A percentile compares a stretch with the other conserved stretches of the same genome.
phyloP scores from a whole-genome alignment of 306 rosid species.

The Acmispon strigosus region DNA sequence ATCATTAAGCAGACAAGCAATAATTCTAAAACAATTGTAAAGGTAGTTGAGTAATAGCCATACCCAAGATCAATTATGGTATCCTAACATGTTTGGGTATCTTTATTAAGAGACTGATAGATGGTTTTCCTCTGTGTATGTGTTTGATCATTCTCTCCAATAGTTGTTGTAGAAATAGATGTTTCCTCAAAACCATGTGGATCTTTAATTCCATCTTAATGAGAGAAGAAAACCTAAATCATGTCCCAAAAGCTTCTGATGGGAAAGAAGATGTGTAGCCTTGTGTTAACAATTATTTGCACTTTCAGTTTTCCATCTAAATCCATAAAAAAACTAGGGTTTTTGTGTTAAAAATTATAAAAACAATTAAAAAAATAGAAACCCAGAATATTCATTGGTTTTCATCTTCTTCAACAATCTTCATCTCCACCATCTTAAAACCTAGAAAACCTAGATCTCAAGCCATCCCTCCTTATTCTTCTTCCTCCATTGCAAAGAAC shows the following conservation, averaged over 20 bases:
- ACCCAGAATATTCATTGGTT: too few relatives aligned
- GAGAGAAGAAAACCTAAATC: conserved; percentile 35
- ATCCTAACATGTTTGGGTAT: conserved; percentile 93
- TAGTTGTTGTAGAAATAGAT: conserved; percentile 35
- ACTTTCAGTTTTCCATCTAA: too few relatives aligned
- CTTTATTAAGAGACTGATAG: conserved; percentile 70
- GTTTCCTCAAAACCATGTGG: conserved; percentile 15
- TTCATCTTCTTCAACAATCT: too few relatives aligned
- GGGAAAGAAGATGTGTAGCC: conserved; percentile 71
- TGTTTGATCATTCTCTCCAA: conserved; percentile 42
- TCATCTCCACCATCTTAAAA: too few relatives aligned
- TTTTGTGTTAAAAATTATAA: too few relatives aligned
- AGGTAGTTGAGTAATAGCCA: conserved; percentile 3
- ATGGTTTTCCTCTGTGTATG: conserved; percentile 36
- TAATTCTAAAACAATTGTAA: neutral
- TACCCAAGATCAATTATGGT: conserved; percentile 94
- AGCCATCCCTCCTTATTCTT: too few relatives aligned
- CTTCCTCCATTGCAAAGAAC: too few relatives aligned
- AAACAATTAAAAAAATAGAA: too few relatives aligned
- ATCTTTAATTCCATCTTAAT: conserved; percentile 16
- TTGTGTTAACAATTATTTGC: too few relatives aligned
- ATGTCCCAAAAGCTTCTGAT: conserved; percentile 38
- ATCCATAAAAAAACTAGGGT: too few relatives aligned
- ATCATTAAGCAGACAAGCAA: conserved; percentile 3
- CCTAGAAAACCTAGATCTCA: too few relatives aligned